phyloP scores from a whole-genome alignment of 2,329 filamentous ascomycete species.

The Xylaria sp. region DNA sequence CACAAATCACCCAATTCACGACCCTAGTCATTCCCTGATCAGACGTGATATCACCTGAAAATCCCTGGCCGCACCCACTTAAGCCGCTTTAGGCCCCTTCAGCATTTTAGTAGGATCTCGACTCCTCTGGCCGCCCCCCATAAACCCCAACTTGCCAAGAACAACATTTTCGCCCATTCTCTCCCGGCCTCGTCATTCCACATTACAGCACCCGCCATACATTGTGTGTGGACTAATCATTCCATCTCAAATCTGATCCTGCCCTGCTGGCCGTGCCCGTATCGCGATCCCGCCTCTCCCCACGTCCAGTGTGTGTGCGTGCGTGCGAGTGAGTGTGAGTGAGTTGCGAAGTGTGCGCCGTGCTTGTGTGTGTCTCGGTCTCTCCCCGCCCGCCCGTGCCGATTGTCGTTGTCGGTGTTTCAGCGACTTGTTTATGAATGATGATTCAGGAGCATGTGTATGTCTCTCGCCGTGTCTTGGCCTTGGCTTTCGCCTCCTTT shows the following conservation, averaged over 20 bases:
- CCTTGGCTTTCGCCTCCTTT: conserved; percentile 11
- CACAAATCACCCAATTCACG: too few relatives aligned
- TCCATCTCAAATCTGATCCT: conserved; percentile 20
- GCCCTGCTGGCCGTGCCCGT: neutral
- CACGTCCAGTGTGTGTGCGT: conserved; percentile 10
- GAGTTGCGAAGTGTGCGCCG: conserved; percentile 1
- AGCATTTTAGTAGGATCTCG: conserved; percentile 27
- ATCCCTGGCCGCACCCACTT: conserved; percentile 22
- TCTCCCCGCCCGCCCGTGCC: conserved; percentile 25
- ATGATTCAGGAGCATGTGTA: conserved; percentile 51
- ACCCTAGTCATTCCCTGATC: too few relatives aligned
- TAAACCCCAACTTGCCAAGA: conserved; percentile 51
- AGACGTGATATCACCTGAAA: conserved; percentile 15
- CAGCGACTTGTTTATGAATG: conserved; percentile 43
- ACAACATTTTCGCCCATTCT: conserved; percentile 47
- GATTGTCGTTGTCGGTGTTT: conserved; percentile 45
- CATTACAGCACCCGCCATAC: conserved; percentile 16
- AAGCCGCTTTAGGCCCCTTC: neutral
- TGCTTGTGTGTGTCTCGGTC: conserved; percentile 18
- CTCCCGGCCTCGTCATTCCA: conserved; percentile 31
- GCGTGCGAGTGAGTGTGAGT: conserved; percentile 5
- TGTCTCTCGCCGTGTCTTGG: conserved; percentile 42
- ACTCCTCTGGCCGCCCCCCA: conserved; percentile 42
- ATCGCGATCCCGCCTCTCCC: conserved; percentile 26
- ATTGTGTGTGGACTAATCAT: conserved; percentile 24